phyloP scores from a whole-genome alignment of 495 filamentous ascomycete species.

The Trichoderma asperelloides region DNA sequence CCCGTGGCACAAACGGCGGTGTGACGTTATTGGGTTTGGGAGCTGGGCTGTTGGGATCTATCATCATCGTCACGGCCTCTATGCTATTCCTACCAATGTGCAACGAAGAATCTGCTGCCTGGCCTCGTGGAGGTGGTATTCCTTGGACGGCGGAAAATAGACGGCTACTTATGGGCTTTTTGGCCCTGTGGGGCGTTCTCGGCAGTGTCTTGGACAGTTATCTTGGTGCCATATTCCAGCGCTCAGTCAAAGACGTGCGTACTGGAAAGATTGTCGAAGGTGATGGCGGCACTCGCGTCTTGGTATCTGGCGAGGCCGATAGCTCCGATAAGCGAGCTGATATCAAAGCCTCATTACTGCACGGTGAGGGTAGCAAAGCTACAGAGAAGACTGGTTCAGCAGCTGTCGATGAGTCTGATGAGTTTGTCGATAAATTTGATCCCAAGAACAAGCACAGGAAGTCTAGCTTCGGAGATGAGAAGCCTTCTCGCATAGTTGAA shows the following conservation, averaged over 20 bases:
- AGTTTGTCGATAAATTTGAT: slow-evolving; percentile 31
- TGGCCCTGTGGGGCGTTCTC: slow-evolving; percentile 62
- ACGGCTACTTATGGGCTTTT: slow-evolving; percentile 45
- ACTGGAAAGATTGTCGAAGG: slow-evolving; percentile 87
- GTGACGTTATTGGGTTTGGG: slow-evolving; percentile 63
- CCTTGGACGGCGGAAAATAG: slow-evolving; percentile 42
- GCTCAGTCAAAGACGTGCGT: slow-evolving; percentile 74
- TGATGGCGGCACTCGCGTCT: slow-evolving; percentile 68
- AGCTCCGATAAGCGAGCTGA: slow-evolving; percentile 22
- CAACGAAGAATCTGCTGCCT: slow-evolving; percentile 23
- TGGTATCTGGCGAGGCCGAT: slow-evolving; percentile 23
- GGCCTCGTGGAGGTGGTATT: slow-evolving; percentile 24
- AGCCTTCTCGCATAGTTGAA: slow-evolving; percentile 62
- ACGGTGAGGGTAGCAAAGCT: slow-evolving; percentile 16
- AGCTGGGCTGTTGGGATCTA: slow-evolving; percentile 67
- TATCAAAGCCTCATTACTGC: slow-evolving; percentile 24
- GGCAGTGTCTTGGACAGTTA: slow-evolving; percentile 82
- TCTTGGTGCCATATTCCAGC: slow-evolving; percentile 77
- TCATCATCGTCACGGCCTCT: slow-evolving; percentile 58
- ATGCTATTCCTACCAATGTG: slow-evolving; percentile 65
- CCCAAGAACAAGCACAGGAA: slow-evolving; percentile 32
- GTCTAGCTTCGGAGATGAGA: slow-evolving; percentile 43
- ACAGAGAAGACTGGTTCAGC: not conserved
- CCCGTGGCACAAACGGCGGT: slow-evolving; percentile 87
- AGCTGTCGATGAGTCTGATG: slow-evolving; percentile 10